Evolutionary conservation across 2,329 filamentous ascomycete species (phyloP).

Genomic region (Diaporthe amygdali): DNA sequence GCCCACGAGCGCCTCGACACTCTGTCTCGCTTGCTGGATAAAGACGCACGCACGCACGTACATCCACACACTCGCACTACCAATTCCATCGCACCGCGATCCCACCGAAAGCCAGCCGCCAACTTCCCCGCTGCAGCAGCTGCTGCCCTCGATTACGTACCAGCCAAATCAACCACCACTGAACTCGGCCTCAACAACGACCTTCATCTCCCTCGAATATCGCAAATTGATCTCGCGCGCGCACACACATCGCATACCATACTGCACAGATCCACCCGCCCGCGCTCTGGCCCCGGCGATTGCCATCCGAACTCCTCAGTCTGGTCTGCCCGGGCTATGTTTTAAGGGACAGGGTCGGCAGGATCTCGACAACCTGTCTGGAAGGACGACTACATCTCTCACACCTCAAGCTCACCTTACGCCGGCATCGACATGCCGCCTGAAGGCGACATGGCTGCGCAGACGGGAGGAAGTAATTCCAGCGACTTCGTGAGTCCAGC

Average conservation of each 20-base stretch:
- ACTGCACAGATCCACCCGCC: neutral
- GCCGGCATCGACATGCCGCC: constrained; percentile 37
- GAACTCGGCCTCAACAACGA: constrained; percentile 1
- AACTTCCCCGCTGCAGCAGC: constrained; percentile 10
- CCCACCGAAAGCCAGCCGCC: neutral
- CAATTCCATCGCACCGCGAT: constrained; percentile 1
- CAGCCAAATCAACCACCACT: neutral
- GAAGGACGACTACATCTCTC: neutral
- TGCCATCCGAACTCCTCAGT: neutral
- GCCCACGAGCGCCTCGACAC: neutral
- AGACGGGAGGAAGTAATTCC: constrained; percentile 73
- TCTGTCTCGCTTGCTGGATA: constrained; percentile 4
- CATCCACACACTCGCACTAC: neutral
- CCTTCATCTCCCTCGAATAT: neutral
- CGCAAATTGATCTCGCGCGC: neutral
- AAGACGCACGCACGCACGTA: neutral
- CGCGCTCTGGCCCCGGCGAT: neutral
- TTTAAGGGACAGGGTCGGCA: neutral
- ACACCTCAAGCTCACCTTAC: neutral
- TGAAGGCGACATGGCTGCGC: constrained; percentile 43
- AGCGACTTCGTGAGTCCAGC: constrained; percentile 86
- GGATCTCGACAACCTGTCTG: constrained; percentile 1
- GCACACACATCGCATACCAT: neutral
- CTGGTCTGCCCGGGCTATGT: neutral
- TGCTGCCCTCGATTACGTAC: constrained; percentile 10